Evolutionary conservation across 257 asterid genomes (phyloP).

Genomic region (Scutellaria galericulata): DNA sequence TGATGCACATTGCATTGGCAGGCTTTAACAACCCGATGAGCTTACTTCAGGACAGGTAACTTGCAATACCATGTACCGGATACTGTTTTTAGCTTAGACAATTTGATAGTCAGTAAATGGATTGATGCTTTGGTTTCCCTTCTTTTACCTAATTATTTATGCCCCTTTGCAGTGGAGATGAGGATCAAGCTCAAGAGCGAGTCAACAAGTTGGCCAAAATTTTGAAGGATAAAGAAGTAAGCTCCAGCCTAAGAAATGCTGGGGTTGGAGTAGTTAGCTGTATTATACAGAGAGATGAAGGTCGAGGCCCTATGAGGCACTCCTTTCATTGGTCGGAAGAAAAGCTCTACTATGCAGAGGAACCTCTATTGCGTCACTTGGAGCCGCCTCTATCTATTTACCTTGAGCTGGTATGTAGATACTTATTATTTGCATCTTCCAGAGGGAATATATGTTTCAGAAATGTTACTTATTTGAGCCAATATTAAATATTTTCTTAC

Average conservation of each 20-base stretch:
- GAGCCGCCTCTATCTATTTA: constrained; percentile 98
- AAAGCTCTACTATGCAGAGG: constrained; percentile 76
- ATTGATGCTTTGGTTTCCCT: constrained; percentile 3
- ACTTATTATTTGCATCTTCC: constrained; percentile 10
- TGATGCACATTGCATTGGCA: constrained; percentile 97
- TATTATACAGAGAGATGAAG: constrained; percentile 97
- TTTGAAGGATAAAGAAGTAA: constrained; percentile 82
- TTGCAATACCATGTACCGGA: constrained; percentile 5
- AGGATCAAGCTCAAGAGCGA: constrained; percentile 99
- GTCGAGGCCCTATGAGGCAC: constrained; percentile 98
- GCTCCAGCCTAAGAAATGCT: constrained; percentile 82
- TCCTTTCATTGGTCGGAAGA: constrained; percentile 90
- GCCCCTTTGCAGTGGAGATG: constrained; percentile 78
- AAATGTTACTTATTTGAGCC: constrained; percentile 7
- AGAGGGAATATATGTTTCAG: neutral
- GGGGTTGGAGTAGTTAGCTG: constrained; percentile 92
- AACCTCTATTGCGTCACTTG: constrained; percentile 89
- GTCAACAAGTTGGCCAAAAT: constrained; percentile 86
- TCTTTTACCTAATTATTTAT: constrained; percentile 26
- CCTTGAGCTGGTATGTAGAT: constrained; percentile 84
- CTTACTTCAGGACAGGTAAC: constrained; percentile 93
- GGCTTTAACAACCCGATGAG: constrained; percentile 98
- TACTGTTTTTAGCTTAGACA: constrained; percentile 23
- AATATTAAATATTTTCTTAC: constrained; percentile 37
- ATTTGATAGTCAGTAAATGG: neutral